Evolutionary conservation across 352 stramenopile genomes (phyloP).

Genomic region (Elongisporangium prolatum): DNA sequence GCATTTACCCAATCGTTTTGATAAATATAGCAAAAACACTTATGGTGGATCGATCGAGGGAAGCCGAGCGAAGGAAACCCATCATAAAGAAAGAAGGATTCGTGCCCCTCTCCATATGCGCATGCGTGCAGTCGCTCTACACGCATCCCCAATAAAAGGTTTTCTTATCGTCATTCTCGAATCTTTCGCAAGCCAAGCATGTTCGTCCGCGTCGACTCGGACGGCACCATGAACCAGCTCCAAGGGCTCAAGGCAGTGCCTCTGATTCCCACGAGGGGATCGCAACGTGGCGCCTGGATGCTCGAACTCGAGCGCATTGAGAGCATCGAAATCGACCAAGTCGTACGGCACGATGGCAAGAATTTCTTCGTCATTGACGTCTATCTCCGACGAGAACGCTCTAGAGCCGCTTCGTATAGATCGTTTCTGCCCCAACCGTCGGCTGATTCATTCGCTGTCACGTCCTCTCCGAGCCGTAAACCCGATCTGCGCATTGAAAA

Average conservation of each 20-base stretch:
- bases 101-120: neutral
- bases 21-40: neutral
- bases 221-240: neutral
- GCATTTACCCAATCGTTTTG: neutral
- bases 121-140: neutral
- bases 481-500: constrained; percentile 34
- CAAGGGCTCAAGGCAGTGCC: neutral
- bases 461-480: neutral
- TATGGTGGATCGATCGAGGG: neutral
- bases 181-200: neutral
- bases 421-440: neutral
- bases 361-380: constrained; percentile 48
- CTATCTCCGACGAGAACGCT: constrained; percentile 20
- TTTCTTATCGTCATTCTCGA: neutral
- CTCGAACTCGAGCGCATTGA: constrained; percentile 31
- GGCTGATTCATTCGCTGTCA: neutral
- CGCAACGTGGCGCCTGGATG: neutral
- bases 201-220: neutral
- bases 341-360: constrained; percentile 28
- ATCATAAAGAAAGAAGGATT: neutral
- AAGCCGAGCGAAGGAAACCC: neutral
- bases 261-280: neutral
- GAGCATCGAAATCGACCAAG: constrained; percentile 33
- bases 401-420: constrained; percentile 1
- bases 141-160: neutral